These are phyloP conservation scores for Helicostylum pulchrum DNA, from an alignment of 192 early-diverging fungal species.

Conservation along the genomic window DNA sequence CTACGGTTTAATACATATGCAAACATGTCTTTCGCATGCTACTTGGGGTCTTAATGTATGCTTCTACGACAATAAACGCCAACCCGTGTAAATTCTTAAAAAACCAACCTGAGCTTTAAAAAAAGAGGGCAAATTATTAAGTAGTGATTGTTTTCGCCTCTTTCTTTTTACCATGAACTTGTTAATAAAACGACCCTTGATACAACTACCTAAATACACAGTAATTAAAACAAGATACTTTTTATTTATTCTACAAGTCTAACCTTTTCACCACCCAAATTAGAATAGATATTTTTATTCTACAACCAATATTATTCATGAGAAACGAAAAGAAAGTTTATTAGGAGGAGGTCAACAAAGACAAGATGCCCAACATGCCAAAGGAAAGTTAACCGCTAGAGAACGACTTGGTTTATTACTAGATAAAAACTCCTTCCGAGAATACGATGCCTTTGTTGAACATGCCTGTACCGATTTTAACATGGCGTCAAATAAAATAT, in stretches of 20 bases:
- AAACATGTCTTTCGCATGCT: too few relatives aligned
- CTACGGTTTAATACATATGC: too few relatives aligned
- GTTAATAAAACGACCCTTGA: background rate
- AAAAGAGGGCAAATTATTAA: background rate
- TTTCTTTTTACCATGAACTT: too few relatives aligned
- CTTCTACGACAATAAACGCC: too few relatives aligned
- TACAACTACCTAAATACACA: background rate
- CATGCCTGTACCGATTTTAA: constrained; percentile 91
- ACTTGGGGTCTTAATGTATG: too few relatives aligned
- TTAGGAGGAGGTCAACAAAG: constrained; percentile 79
- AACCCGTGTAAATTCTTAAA: too few relatives aligned
- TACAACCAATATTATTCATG: constrained; percentile 39
- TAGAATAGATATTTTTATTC: too few relatives aligned
- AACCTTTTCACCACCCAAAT: background rate
- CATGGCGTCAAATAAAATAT: constrained; percentile 76
- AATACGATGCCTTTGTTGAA: constrained; percentile 92
- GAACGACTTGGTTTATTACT: constrained; percentile 85
- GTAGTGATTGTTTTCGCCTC: background rate
- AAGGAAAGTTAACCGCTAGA: constrained; percentile 92
- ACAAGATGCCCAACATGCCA: constrained; percentile 81
- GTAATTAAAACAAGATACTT: background rate
- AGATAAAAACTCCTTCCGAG: constrained; percentile 81
- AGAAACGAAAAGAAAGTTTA: constrained; percentile 68
- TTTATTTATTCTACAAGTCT: background rate
- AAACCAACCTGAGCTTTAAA: background rate